phyloP scores from a whole-genome alignment of 2,329 filamentous ascomycete species.

The Paraphaeosphaeria minitans region DNA sequence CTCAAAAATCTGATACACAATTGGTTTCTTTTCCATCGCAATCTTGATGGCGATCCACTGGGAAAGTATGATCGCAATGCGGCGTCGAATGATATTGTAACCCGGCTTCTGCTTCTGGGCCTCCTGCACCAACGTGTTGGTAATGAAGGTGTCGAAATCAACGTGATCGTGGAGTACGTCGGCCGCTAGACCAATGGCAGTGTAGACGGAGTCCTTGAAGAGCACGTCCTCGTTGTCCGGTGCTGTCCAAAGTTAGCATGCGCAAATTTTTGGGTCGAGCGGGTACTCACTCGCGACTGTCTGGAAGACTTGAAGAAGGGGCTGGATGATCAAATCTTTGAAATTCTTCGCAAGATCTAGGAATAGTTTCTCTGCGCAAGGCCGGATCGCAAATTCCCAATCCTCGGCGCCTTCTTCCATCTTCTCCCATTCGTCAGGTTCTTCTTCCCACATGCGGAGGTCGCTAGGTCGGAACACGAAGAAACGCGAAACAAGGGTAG shows the following conservation, averaged over 20 bases:
- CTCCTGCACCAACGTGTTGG: conserved; percentile 76
- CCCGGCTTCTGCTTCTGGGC: conserved; percentile 69
- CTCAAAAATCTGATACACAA: conserved; percentile 87
- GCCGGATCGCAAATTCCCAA: conserved; percentile 90
- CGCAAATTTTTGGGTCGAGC: background rate
- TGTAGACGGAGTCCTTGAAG: conserved; percentile 93
- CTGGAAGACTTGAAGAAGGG: conserved; percentile 81
- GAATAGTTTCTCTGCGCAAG: conserved; percentile 92
- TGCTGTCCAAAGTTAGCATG: conserved; percentile 43
- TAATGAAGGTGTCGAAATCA: conserved; percentile 82
- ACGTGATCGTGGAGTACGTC: conserved; percentile 74
- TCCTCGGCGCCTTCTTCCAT: conserved; percentile 80
- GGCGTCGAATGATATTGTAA: conserved; percentile 82
- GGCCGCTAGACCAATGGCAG: conserved; percentile 85
- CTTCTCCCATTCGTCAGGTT: conserved; percentile 94
- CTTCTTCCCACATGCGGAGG: conserved; percentile 89
- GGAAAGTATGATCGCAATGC: conserved; percentile 85
- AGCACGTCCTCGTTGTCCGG: conserved; percentile 71
- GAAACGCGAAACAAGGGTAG: conserved; percentile 82
- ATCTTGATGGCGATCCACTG: conserved; percentile 87
- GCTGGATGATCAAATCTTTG: conserved; percentile 78
- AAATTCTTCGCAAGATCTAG: conserved; percentile 88
- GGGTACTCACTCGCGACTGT: conserved; percentile 67
- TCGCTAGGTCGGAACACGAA: conserved; percentile 87
- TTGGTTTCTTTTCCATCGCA: conserved; percentile 67